Percentiles rank a stretch among this genome's conserved stretches.
Conservation (phyloP, 139 green algal genomes). For the Closterium sp. region DNA sequence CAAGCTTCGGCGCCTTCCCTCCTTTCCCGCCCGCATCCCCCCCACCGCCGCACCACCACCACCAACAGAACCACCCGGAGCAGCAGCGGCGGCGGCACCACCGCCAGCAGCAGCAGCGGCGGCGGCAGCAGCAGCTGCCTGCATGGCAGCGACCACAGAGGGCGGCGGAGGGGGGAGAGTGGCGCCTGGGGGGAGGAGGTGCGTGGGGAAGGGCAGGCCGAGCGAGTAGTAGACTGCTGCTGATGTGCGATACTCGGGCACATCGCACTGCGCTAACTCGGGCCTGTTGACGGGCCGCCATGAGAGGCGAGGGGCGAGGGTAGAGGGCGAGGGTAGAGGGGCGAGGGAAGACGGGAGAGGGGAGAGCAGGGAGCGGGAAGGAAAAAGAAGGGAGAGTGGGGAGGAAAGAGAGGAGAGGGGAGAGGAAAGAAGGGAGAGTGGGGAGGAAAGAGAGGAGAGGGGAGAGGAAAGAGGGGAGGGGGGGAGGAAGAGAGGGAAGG, state of each 20-base stretch:
- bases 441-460: neutral
- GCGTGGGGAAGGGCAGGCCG: neutral
- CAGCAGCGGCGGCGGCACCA: neutral
- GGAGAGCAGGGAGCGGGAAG: too few relatives aligned
- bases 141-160: neutral
- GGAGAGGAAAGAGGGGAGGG: neutral
- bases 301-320: too few relatives aligned
- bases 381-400: too few relatives aligned
- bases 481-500: neutral
- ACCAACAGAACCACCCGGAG: neutral
- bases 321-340: too few relatives aligned
- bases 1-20: neutral
- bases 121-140: neutral
- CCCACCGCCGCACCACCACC: neutral
- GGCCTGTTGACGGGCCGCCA: neutral
- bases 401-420: too few relatives aligned
- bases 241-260: neutral
- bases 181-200: neutral
- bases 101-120: neutral
- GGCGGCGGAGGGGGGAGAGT: neutral
- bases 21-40: neutral
- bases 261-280: neutral
- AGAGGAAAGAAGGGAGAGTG: too few relatives aligned
- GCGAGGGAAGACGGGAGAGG: too few relatives aligned
- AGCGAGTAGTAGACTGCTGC: constrained; percentile 4